Conservation (phyloP, 495 filamentous ascomycete species). For the Margaritispora aquatica region DNA sequence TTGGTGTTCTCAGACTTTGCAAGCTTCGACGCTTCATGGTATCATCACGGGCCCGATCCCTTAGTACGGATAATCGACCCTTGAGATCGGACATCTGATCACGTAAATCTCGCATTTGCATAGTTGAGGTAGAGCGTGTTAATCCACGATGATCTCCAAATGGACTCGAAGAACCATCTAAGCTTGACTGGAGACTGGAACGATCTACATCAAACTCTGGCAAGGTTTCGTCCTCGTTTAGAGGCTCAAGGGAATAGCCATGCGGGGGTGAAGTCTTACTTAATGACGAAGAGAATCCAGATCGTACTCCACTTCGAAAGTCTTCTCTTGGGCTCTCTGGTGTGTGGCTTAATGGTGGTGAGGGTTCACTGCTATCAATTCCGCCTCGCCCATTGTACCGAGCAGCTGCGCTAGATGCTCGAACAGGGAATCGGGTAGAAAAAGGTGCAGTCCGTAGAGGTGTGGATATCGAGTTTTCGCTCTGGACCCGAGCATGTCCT, state of each 20-base stretch:
- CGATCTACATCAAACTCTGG: conserved; percentile 18
- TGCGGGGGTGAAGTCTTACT: conserved; percentile 13
- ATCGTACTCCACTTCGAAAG: not conserved
- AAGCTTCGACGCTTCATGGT: conserved; percentile 75
- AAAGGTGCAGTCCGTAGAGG: conserved; percentile 24
- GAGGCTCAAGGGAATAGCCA: conserved; percentile 23
- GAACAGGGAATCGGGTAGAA: conserved; percentile 11
- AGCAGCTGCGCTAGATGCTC: conserved; percentile 19
- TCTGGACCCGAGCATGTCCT: conserved; percentile 49
- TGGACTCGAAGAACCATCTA: conserved; percentile 14
- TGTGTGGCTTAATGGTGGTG: conserved; percentile 6
- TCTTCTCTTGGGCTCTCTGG: conserved; percentile 7
- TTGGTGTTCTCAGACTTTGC: conserved; percentile 76
- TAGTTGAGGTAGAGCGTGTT: conserved; percentile 48
- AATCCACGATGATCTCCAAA: conserved; percentile 28
- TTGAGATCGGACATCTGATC: conserved; percentile 93
- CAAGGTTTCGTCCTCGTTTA: conserved; percentile 29
- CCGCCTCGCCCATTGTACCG: conserved; percentile 12
- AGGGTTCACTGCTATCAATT: conserved; percentile 2
- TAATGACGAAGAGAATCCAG: conserved; percentile 10
- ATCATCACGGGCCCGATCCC: conserved; percentile 78
- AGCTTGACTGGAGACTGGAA: conserved; percentile 12
- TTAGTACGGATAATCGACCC: conserved; percentile 80
- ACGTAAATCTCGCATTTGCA: conserved; percentile 75
- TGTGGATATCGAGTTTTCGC: conserved; percentile 49